These are phyloP conservation scores for Condylostoma magnum DNA, from an alignment of 169 alveolate genomes.

Conservation along the genomic window DNA sequence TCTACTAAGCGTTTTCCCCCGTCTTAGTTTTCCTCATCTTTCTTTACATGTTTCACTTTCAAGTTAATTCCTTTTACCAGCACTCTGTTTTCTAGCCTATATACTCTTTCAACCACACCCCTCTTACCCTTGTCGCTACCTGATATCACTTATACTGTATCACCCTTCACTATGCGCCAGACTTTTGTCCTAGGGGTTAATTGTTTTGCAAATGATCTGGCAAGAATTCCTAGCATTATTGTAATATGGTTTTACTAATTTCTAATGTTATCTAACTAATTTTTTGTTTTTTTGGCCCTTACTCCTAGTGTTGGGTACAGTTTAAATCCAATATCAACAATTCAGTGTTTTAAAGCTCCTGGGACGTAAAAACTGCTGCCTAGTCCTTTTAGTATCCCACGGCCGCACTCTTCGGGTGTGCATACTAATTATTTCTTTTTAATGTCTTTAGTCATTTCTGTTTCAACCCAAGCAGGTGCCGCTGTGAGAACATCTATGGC, in stretches of 20 bases:
- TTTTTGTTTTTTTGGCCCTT: too few relatives aligned
- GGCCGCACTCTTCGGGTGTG: constrained; percentile 25
- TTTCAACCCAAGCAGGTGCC: constrained; percentile 15
- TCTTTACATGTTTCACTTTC: constrained; percentile 34
- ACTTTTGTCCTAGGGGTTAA: too few relatives aligned
- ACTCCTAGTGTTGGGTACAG: too few relatives aligned
- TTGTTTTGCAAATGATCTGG: too few relatives aligned
- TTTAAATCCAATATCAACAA: too few relatives aligned
- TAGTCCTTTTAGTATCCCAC: not conserved
- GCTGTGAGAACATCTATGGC: constrained; percentile 4
- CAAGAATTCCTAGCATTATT: too few relatives aligned
- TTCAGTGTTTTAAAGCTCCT: too few relatives aligned
- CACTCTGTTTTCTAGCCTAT: constrained; percentile 74
- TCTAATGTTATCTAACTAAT: too few relatives aligned
- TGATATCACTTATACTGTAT: constrained; percentile 72
- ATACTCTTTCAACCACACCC: constrained; percentile 81
- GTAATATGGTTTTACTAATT: too few relatives aligned
- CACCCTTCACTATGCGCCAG: constrained; percentile 87
- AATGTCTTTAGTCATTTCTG: not conserved
- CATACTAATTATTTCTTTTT: not conserved
- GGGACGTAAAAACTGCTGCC: constrained; percentile 3
- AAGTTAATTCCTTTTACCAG: constrained; percentile 85
- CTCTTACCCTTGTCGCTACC: constrained; percentile 82
- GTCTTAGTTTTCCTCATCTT: constrained; percentile 59
- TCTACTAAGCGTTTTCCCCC: constrained; percentile 74